Percentiles rank a stretch among this genome's conserved stretches.
phyloP scores from a whole-genome alignment of 345 rosid genomes.

The sweet orange (Citrus sinensis) region DVS_A1.0 CM039163.1:43806001-43806500 shows the following conservation, averaged over 20 bases:
- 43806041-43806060: not conserved
- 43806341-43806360: not conserved
- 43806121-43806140: conserved; percentile 12
- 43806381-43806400: not conserved
- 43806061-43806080: not conserved
- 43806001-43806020: not conserved
- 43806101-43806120: not conserved
- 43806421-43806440: not conserved
- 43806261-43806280: not conserved
- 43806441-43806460: not conserved
- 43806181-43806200: not conserved
- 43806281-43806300: not conserved
- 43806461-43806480: not conserved
- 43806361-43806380: not conserved
- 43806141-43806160: not conserved
- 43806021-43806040: not conserved
- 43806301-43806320: too few species aligned
- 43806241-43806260: not conserved
- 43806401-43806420: not conserved
- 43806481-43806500: not conserved
- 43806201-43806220: not conserved
- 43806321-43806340: not conserved
- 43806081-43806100: not conserved
- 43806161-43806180: not conserved
- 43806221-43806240: not conserved